Evolutionary conservation across 768 basidiomycete genomes (phyloP).

Genomic region (Tulasnella sp.): DNA sequence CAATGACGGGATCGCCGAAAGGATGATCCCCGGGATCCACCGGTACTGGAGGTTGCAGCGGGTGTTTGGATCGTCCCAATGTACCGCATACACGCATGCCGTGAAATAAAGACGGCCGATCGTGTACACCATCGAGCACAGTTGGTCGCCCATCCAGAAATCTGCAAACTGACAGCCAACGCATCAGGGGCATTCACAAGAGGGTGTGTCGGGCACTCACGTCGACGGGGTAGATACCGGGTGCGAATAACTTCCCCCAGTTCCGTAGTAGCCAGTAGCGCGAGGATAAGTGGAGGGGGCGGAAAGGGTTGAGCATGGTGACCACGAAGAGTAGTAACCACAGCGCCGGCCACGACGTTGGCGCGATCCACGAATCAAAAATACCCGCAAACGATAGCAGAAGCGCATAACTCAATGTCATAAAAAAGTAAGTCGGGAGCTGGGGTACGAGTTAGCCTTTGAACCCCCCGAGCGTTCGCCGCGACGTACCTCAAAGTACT

Average conservation of each 20-base stretch:
- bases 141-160: conserved; percentile 85
- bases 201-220: conserved; percentile 29
- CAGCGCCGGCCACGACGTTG: conserved; percentile 65
- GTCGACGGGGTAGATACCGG: conserved; percentile 65
- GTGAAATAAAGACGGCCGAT: conserved; percentile 62
- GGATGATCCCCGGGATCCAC: conserved; percentile 52
- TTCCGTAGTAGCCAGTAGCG: conserved; percentile 73
- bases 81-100: conserved; percentile 54
- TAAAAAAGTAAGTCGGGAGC: conserved; percentile 72
- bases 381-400: conserved; percentile 63
- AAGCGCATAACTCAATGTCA: conserved; percentile 63
- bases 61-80: conserved; percentile 40
- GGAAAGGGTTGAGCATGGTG: conserved; percentile 65
- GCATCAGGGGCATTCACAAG: background rate
- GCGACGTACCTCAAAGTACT: conserved; percentile 55
- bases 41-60: conserved; percentile 35
- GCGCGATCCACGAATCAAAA: conserved; percentile 46
- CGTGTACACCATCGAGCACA: conserved; percentile 67
- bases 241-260: conserved; percentile 46
- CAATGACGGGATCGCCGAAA: conserved; percentile 55
- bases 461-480: background rate
- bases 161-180: conserved; percentile 48
- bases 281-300: conserved; percentile 45
- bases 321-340: conserved; percentile 58
- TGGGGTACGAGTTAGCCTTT: conserved; percentile 23